Conservation (phyloP, 768 basidiomycete species). For the Calvatia gigantea region DNA sequence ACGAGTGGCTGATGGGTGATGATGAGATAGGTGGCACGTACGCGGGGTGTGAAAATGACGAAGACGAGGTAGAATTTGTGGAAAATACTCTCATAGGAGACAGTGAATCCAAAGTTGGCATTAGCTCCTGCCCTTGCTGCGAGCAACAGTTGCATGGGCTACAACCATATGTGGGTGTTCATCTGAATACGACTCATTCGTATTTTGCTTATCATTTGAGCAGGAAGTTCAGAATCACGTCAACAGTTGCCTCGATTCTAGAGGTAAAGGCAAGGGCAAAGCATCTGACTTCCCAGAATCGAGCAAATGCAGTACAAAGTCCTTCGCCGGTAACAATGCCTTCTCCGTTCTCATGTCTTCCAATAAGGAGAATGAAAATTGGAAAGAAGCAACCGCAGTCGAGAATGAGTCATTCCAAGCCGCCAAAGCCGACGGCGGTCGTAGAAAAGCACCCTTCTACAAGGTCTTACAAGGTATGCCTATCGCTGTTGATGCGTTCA, state of each 20-base stretch:
- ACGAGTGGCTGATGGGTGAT: constrained; percentile 46
- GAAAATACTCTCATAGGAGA: constrained; percentile 2
- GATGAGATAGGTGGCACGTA: constrained; percentile 42
- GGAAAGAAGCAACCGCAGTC: constrained; percentile 71
- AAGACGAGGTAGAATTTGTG: constrained; percentile 17
- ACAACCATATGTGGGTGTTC: constrained; percentile 9
- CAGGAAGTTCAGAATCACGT: neutral
- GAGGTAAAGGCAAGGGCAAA: neutral
- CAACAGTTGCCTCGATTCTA: neutral
- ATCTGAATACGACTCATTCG: neutral
- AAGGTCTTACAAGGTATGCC: constrained; percentile 97
- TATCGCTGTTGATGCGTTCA: constrained; percentile 96
- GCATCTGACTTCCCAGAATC: neutral
- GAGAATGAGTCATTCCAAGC: constrained; percentile 47
- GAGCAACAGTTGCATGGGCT: constrained; percentile 20
- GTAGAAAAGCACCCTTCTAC: constrained; percentile 89
- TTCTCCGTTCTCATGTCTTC: constrained; percentile 93
- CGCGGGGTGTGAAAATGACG: constrained; percentile 20
- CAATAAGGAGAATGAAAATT: constrained; percentile 73
- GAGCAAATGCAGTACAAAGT: constrained; percentile 16
- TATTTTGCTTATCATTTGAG: neutral
- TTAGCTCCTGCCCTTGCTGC: constrained; percentile 24
- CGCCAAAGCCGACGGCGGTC: constrained; percentile 43
- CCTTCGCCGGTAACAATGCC: constrained; percentile 28
- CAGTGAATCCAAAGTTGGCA: neutral